phyloP scores from a whole-genome alignment of 2,329 filamentous ascomycete species.

The Teratosphaeria destructans region DNA sequence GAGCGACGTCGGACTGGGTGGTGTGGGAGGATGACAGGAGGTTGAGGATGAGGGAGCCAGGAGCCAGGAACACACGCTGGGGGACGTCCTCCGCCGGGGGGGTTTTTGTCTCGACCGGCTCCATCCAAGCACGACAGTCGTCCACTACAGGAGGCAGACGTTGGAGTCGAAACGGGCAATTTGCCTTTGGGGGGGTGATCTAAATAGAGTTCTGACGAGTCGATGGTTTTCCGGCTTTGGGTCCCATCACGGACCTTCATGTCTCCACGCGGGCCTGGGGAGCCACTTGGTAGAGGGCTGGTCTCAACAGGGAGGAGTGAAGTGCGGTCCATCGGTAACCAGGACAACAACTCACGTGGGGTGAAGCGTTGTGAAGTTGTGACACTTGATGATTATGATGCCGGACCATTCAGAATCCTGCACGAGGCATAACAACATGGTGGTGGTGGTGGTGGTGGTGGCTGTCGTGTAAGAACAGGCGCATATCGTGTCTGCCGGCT shows the following conservation, averaged over 20 bases:
- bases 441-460: too few relatives aligned
- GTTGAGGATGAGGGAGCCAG: not conserved
- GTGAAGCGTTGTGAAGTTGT: too few relatives aligned
- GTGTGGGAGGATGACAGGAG: not conserved
- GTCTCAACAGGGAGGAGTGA: not conserved
- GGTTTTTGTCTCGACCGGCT: conserved; percentile 3
- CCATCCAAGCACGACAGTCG: not conserved
- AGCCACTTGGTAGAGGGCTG: not conserved
- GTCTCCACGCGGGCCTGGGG: not conserved
- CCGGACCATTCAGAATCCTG: too few relatives aligned
- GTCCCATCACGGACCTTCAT: not conserved
- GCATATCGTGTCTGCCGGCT: not conserved
- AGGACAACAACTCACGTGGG: too few relatives aligned
- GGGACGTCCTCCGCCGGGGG: not conserved
- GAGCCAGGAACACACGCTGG: not conserved
- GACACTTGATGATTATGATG: too few relatives aligned
- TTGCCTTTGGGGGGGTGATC: conserved; percentile 1
- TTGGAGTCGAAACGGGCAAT: conserved; percentile 4
- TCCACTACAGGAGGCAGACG: not conserved
- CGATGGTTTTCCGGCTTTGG: not conserved
- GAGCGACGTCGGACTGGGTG: not conserved
- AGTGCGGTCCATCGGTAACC: not conserved
- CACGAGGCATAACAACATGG: too few relatives aligned
- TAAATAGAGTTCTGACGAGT: not conserved
- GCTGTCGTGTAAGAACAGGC: not conserved